These are phyloP conservation scores for Aspergillus leporis DNA, from an alignment of 495 filamentous ascomycete species.

Conservation along the genomic window DNA sequence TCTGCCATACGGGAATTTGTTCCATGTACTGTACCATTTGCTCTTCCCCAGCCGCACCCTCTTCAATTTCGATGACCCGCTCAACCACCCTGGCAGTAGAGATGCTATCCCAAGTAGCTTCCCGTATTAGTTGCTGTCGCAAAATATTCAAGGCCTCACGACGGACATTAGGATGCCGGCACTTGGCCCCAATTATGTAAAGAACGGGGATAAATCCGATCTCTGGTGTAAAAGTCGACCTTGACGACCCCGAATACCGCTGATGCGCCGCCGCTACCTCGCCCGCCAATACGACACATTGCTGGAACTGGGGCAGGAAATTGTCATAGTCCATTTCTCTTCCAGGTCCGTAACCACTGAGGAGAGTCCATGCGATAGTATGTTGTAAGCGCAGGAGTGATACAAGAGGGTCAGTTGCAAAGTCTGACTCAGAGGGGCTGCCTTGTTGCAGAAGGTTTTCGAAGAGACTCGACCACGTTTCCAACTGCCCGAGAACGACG, in stretches of 20 bases:
- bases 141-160: constrained; percentile 26
- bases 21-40: constrained; percentile 23
- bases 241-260: constrained; percentile 8
- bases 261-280: constrained; percentile 12
- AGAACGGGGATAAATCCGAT: constrained; percentile 18
- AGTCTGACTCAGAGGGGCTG: constrained; percentile 5
- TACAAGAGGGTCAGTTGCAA: constrained; percentile 5
- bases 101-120: constrained; percentile 35
- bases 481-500: constrained; percentile 7
- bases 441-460: constrained; percentile 11
- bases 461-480: constrained; percentile 11
- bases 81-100: constrained; percentile 28
- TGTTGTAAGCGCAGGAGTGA: constrained; percentile 23
- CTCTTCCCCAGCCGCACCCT: constrained; percentile 19
- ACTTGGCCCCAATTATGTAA: constrained; percentile 34
- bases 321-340: constrained; percentile 14
- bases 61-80: constrained; percentile 27
- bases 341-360: constrained; percentile 18
- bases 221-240: constrained; percentile 12
- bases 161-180: constrained; percentile 28
- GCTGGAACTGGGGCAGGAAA: constrained; percentile 11
- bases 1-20: constrained; percentile 26
- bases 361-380: constrained; percentile 28
- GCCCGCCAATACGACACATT: constrained; percentile 8
- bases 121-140: constrained; percentile 27